These are phyloP conservation scores for Termitomyces sp. DNA, from an alignment of 768 basidiomycete genomes.

Conservation along the genomic window DNA sequence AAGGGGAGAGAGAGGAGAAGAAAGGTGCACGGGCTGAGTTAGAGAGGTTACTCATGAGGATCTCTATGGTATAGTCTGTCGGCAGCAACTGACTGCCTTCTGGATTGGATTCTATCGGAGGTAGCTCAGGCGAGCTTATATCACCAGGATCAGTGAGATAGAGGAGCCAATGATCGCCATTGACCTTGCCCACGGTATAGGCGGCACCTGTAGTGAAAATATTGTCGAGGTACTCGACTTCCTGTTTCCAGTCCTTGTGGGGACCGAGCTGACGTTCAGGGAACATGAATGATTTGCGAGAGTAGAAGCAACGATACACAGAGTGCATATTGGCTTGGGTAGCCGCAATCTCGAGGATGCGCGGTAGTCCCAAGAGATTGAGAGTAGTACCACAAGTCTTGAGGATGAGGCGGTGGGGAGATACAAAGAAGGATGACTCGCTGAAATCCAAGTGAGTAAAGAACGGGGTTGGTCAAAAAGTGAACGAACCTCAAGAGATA, in stretches of 20 bases:
- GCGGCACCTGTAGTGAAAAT: constrained; percentile 87
- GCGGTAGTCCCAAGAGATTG: constrained; percentile 90
- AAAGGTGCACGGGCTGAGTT: constrained; percentile 74
- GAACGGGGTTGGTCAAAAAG: neutral
- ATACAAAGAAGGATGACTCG: constrained; percentile 96
- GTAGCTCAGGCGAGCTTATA: constrained; percentile 7
- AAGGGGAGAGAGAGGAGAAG: constrained; percentile 39
- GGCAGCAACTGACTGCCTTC: constrained; percentile 17
- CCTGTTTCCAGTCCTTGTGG: constrained; percentile 90
- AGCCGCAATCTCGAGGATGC: constrained; percentile 90
- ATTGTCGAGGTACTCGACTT: constrained; percentile 87
- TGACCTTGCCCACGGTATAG: constrained; percentile 96
- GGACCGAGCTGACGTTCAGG: constrained; percentile 92
- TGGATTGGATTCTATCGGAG: constrained; percentile 4
- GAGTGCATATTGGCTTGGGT: constrained; percentile 56
- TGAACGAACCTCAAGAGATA: constrained; percentile 84
- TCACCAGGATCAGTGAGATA: constrained; percentile 72
- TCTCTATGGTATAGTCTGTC: constrained; percentile 93
- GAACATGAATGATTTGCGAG: constrained; percentile 98
- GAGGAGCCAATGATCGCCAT: constrained; percentile 97
- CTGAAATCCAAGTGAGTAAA: constrained; percentile 36
- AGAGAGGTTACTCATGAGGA: constrained; percentile 92
- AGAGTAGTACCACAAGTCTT: constrained; percentile 99
- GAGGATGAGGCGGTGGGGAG: constrained; percentile 91
- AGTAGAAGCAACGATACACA: constrained; percentile 94